Evolutionary conservation across 2,329 filamentous ascomycete species (phyloP).

Genomic region (Acrocalymma vagum): DNA sequence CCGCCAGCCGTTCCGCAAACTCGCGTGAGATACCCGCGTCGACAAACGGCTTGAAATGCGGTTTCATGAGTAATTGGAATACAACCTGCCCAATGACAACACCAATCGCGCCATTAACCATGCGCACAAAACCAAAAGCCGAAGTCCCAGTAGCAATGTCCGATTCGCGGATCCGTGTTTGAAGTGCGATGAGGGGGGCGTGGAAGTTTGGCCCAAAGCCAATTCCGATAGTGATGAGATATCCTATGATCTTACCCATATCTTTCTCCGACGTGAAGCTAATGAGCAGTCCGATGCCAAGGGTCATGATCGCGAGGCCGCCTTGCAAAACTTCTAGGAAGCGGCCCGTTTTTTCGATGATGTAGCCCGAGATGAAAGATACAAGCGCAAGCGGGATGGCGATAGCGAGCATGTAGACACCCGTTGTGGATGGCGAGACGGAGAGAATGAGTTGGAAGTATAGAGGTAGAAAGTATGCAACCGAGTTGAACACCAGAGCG

Average conservation of each 20-base stretch:
- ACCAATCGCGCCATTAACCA: slow-evolving; percentile 56
- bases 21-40: slow-evolving; percentile 24
- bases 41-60: slow-evolving; percentile 39
- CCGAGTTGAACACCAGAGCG: slow-evolving; percentile 69
- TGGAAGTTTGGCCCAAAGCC: slow-evolving; percentile 65
- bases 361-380: slow-evolving; percentile 56
- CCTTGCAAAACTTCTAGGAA: slow-evolving; percentile 48
- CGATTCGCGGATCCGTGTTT: slow-evolving; percentile 63
- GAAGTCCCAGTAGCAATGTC: slow-evolving; percentile 62
- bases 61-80: slow-evolving; percentile 65
- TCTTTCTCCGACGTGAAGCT: slow-evolving; percentile 19
- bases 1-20: slow-evolving; percentile 33
- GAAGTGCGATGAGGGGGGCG: slow-evolving; percentile 63
- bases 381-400: slow-evolving; percentile 55
- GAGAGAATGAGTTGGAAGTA: slow-evolving; percentile 76
- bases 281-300: slow-evolving; percentile 45
- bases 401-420: slow-evolving; percentile 68
- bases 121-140: slow-evolving; percentile 58
- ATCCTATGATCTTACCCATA: slow-evolving; percentile 51
- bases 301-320: slow-evolving; percentile 41
- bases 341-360: slow-evolving; percentile 54
- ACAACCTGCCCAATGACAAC: slow-evolving; percentile 61
- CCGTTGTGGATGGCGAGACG: slow-evolving; percentile 66
- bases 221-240: slow-evolving; percentile 59
- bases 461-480: slow-evolving; percentile 75